A percentile compares a stretch with the other conserved stretches of the same genome.
Evolutionary conservation across 2,329 filamentous ascomycete species (phyloP).

Genomic region (Coniochaeta sp.): DNA sequence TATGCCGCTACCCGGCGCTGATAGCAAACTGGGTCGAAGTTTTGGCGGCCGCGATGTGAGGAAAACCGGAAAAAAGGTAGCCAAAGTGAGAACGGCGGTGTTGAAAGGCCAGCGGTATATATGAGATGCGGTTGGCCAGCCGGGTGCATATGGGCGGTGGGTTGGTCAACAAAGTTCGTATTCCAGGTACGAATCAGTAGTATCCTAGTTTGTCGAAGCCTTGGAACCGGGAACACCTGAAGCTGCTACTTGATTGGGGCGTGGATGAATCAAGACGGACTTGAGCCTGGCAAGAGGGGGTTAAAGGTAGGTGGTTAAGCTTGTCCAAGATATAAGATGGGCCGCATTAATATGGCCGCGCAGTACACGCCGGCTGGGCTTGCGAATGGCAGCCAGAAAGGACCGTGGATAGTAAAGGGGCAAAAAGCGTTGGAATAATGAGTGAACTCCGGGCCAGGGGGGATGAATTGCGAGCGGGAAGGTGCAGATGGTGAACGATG

Average conservation of each 20-base stretch:
- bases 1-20: neutral
- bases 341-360: neutral
- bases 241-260: neutral
- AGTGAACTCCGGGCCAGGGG: neutral
- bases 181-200: neutral
- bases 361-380: neutral
- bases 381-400: neutral
- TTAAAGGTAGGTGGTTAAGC: neutral
- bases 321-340: neutral
- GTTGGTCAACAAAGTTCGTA: neutral
- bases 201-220: neutral
- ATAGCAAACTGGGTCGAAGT: neutral
- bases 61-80: slow-evolving; percentile 1
- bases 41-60: neutral
- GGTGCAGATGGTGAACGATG: neutral
- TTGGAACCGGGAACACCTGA: neutral
- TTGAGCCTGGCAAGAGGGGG: neutral
- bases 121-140: slow-evolving; percentile 13
- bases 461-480: neutral
- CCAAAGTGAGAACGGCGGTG: neutral
- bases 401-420: neutral
- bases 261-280: neutral
- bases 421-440: neutral
- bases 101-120: slow-evolving; percentile 1
- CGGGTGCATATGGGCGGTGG: slow-evolving; percentile 14